phyloP scores from a whole-genome alignment of 2,329 filamentous ascomycete genomes.

The Epichloe gansuensis region DNA sequence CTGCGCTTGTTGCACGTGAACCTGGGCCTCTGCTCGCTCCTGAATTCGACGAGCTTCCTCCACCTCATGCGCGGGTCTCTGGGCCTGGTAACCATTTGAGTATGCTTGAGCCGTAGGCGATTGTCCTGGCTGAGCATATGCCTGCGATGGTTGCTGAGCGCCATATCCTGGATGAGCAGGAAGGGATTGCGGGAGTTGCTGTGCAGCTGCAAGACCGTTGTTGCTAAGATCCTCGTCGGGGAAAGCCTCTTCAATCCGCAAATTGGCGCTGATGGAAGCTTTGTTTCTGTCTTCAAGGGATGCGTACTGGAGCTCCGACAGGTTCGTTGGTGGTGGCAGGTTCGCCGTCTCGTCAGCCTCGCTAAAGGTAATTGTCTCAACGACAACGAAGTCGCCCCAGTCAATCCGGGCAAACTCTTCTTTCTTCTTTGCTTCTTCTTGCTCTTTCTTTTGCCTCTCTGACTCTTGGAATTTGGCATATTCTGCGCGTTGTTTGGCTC shows the following conservation, averaged over 20 bases:
- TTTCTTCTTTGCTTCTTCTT: slow-evolving; percentile 72
- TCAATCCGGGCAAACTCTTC: slow-evolving; percentile 73
- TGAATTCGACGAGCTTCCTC: slow-evolving; percentile 51
- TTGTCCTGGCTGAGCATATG: slow-evolving; percentile 20
- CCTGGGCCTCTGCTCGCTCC: slow-evolving; percentile 46
- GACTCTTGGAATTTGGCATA: slow-evolving; percentile 75
- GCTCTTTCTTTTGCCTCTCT: slow-evolving; percentile 80
- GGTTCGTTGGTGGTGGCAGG: slow-evolving; percentile 75
- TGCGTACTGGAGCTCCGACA: slow-evolving; percentile 85
- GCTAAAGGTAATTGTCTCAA: slow-evolving; percentile 87
- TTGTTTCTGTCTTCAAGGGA: slow-evolving; percentile 91
- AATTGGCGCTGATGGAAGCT: slow-evolving; percentile 67
- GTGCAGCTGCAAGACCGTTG: slow-evolving; percentile 32
- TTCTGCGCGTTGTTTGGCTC: slow-evolving; percentile 75
- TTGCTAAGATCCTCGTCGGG: slow-evolving; percentile 52
- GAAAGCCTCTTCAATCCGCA: slow-evolving; percentile 91
- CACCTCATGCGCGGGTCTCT: slow-evolving; percentile 37
- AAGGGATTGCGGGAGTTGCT: slow-evolving; percentile 26
- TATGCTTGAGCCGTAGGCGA: slow-evolving; percentile 26
- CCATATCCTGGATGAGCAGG: slow-evolving; percentile 32
- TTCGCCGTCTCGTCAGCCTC: slow-evolving; percentile 77
- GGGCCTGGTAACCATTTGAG: slow-evolving; percentile 14
- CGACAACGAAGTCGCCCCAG: slow-evolving; percentile 94
- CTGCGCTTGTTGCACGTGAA: slow-evolving; percentile 61
- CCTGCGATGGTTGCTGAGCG: slow-evolving; percentile 20